phyloP scores from a whole-genome alignment of 1,284 basidiomycete species.

The Rugosomyces carneus region DNA sequence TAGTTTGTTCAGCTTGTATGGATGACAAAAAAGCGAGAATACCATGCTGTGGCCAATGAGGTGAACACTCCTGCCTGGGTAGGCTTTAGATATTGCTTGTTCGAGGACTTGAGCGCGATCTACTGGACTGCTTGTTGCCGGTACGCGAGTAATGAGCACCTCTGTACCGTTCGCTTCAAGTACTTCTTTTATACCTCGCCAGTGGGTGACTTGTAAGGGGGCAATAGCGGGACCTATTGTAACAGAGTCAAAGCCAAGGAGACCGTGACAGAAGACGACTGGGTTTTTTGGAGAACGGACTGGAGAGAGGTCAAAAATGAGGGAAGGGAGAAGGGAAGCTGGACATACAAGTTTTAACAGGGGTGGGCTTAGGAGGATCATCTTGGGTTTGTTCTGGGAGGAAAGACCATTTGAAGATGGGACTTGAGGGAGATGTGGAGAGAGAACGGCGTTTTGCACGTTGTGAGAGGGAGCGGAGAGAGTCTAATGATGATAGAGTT shows the following conservation, averaged over 20 bases:
- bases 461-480: slow-evolving; percentile 48
- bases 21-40: slow-evolving; percentile 14
- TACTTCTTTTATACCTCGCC: slow-evolving; percentile 91
- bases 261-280: slow-evolving; percentile 89
- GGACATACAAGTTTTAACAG: slow-evolving; percentile 63
- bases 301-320: slow-evolving; percentile 22
- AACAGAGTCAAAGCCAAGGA: slow-evolving; percentile 82
- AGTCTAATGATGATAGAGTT: slow-evolving; percentile 51
- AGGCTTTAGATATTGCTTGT: slow-evolving; percentile 70
- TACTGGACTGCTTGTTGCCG: slow-evolving; percentile 81
- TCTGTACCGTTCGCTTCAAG: slow-evolving; percentile 85
- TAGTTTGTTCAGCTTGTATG: slow-evolving; percentile 7
- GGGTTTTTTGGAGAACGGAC: slow-evolving; percentile 77
- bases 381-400: slow-evolving; percentile 47
- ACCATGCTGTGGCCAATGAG: slow-evolving; percentile 95
- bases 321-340: background rate
- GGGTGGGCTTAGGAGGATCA: slow-evolving; percentile 47
- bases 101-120: slow-evolving; percentile 88
- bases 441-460: slow-evolving; percentile 30
- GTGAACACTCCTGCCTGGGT: slow-evolving; percentile 79
- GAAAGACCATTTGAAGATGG: slow-evolving; percentile 47
- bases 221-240: slow-evolving; percentile 69
- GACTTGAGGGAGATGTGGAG: slow-evolving; percentile 20
- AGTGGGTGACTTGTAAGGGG: slow-evolving; percentile 83
- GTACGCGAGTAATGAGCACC: slow-evolving; percentile 87